These are phyloP conservation scores for Amyloporia xantha DNA, from an alignment of 768 basidiomycete genomes.

Conservation along the genomic window DNA sequence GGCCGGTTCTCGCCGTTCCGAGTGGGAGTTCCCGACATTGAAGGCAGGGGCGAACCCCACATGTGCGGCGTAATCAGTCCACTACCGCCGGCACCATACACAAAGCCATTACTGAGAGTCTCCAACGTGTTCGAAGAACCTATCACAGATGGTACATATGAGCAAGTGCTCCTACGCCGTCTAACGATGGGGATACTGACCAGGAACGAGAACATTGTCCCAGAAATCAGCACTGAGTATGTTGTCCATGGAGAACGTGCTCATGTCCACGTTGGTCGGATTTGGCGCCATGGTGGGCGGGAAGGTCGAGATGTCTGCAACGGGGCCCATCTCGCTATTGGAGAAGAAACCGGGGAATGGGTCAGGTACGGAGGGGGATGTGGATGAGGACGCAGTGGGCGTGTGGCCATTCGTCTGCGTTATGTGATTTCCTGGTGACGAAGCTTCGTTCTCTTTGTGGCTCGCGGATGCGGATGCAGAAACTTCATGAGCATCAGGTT, in stretches of 20 bases:
- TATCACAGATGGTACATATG: constrained; percentile 21
- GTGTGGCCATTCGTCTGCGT: constrained; percentile 1
- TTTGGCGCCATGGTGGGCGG: constrained; percentile 77
- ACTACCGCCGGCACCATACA: constrained; percentile 78
- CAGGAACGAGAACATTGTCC: constrained; percentile 85
- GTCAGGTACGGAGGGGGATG: constrained; percentile 4
- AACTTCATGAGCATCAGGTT: constrained; percentile 2
- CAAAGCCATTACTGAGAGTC: constrained; percentile 78
- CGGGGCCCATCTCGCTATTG: constrained; percentile 80
- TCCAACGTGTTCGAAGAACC: constrained; percentile 79
- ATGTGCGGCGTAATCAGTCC: constrained; percentile 75
- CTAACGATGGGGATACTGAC: constrained; percentile 43
- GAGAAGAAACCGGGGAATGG: constrained; percentile 58
- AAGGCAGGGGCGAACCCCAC: constrained; percentile 52
- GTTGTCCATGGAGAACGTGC: constrained; percentile 72
- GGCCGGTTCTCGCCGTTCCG: constrained; percentile 3
- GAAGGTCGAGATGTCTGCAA: constrained; percentile 75
- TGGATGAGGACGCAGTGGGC: constrained; percentile 3
- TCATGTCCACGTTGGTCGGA: constrained; percentile 33
- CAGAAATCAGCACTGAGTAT: constrained; percentile 77
- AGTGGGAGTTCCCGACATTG: constrained; percentile 26
- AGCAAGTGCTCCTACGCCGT: too few species aligned
- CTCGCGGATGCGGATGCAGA: neutral
- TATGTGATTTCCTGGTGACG: constrained; percentile 3
- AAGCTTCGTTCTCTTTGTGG: constrained; percentile 8